Evolutionary conservation across 331 rosid genomes (phyloP).

Genomic region (Ulmus americana): DNA sequence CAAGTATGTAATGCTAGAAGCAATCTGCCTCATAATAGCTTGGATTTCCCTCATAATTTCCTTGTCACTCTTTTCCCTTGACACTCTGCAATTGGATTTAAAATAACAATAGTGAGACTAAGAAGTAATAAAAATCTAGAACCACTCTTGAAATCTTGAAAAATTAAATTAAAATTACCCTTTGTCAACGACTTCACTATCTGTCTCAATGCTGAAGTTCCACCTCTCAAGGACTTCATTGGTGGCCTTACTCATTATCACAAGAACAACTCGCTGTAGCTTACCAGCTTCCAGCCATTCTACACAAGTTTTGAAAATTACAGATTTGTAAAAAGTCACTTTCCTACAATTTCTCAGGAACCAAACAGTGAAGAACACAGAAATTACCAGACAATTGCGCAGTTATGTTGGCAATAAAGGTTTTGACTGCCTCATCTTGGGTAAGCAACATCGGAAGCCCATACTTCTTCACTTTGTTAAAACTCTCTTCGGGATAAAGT

Average conservation of each 20-base stretch:
- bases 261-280: conserved; percentile 85
- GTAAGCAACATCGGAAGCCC: conserved; percentile 91
- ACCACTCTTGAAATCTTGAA: neutral
- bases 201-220: conserved; percentile 92
- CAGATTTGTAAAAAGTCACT: neutral
- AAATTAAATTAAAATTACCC: conserved; percentile 39
- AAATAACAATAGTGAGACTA: conserved; percentile 6
- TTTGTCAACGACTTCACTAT: conserved; percentile 64
- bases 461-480: conserved; percentile 80
- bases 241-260: conserved; percentile 75
- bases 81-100: conserved; percentile 38
- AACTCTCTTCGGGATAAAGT: conserved; percentile 88
- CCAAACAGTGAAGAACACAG: conserved; percentile 4
- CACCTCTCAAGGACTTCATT: conserved; percentile 86
- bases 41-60: conserved; percentile 99
- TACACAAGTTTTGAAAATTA: conserved; percentile 13
- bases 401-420: conserved; percentile 62
- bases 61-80: conserved; percentile 94
- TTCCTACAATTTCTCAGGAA: neutral
- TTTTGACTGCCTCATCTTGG: conserved; percentile 73
- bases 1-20: conserved; percentile 93
- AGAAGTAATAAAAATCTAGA: neutral
- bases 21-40: conserved; percentile 99
- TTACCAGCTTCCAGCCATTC: conserved; percentile 96
- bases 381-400: conserved; percentile 77